phyloP scores from a whole-genome alignment of 345 rosid genomes.

The Schrenkiella parvula region DNA sequence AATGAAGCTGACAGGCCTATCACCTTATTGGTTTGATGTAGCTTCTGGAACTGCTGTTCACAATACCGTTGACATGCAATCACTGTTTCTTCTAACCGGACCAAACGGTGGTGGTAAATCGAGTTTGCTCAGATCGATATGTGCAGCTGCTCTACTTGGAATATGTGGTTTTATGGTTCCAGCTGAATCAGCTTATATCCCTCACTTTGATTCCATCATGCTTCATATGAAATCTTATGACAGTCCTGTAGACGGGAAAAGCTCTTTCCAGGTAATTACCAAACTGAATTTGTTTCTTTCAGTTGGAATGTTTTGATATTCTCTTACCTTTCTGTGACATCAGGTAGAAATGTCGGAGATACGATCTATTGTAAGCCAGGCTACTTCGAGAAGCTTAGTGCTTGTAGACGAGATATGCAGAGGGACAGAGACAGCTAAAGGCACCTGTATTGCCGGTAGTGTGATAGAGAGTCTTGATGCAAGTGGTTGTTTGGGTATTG shows the following conservation, averaged over 20 bases:
- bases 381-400: constrained; percentile 84
- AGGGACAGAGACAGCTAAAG: constrained; percentile 96
- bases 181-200: constrained; percentile 79
- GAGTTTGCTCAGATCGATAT: constrained; percentile 88
- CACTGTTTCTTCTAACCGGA: constrained; percentile 83
- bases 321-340: neutral
- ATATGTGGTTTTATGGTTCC: constrained; percentile 95
- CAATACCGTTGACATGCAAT: constrained; percentile 82
- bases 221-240: constrained; percentile 99
- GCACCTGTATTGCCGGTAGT: constrained; percentile 97
- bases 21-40: constrained; percentile 92
- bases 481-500: constrained; percentile 84
- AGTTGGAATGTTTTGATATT: neutral
- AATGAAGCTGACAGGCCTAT: constrained; percentile 69
- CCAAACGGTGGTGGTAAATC: constrained; percentile 99
- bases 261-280: constrained; percentile 83
- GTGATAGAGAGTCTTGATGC: constrained; percentile 71
- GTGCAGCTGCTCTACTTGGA: constrained; percentile 90
- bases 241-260: constrained; percentile 95
- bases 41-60: constrained; percentile 81
- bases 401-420: constrained; percentile 94
- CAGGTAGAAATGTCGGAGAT: constrained; percentile 98
- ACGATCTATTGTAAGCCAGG: constrained; percentile 63
- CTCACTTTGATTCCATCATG: constrained; percentile 87
- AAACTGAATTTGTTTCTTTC: neutral